These are phyloP conservation scores for Drechmeria coniospora DNA, from an alignment of 2,329 filamentous ascomycete species.

Conservation along the genomic window DNA sequence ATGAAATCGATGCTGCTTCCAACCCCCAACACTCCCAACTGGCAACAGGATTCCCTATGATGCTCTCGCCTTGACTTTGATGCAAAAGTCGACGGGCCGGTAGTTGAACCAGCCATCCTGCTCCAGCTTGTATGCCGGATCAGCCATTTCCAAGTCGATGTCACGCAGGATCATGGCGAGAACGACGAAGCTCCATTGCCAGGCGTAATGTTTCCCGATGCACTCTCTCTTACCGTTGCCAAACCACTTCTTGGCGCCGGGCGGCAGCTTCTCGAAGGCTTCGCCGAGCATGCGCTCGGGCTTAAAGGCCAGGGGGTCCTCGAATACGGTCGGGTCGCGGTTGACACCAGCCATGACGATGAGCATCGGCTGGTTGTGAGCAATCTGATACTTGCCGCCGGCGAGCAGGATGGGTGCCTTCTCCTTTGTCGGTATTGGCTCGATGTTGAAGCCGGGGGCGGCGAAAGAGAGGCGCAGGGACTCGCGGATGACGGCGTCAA, in stretches of 20 bases:
- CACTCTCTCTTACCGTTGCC: conserved; percentile 37
- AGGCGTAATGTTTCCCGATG: conserved; percentile 34
- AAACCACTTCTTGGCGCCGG: conserved; percentile 32
- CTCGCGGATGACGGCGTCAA: conserved; percentile 38
- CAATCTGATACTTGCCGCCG: conserved; percentile 32
- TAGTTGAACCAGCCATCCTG: conserved; percentile 39
- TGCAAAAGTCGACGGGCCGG: conserved; percentile 28
- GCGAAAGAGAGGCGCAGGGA: conserved; percentile 37
- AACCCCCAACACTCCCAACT: not conserved
- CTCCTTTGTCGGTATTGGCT: conserved; percentile 24
- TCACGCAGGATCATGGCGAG: conserved; percentile 26
- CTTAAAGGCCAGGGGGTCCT: conserved; percentile 27
- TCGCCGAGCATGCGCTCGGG: conserved; percentile 35
- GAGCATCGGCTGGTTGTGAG: conserved; percentile 33
- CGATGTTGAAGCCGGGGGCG: conserved; percentile 39
- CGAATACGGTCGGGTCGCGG: conserved; percentile 31
- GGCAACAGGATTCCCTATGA: not conserved
- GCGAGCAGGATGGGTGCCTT: conserved; percentile 29
- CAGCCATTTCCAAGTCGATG: conserved; percentile 28
- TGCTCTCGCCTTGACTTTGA: conserved; percentile 24
- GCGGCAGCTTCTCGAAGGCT: conserved; percentile 24
- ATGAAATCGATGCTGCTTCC: not conserved
- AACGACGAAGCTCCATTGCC: conserved; percentile 27
- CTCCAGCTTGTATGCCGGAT: conserved; percentile 23
- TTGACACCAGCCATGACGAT: conserved; percentile 34